Conservation (phyloP, 2,329 filamentous ascomycete genomes). For the Pyrenophora graminea region DNA sequence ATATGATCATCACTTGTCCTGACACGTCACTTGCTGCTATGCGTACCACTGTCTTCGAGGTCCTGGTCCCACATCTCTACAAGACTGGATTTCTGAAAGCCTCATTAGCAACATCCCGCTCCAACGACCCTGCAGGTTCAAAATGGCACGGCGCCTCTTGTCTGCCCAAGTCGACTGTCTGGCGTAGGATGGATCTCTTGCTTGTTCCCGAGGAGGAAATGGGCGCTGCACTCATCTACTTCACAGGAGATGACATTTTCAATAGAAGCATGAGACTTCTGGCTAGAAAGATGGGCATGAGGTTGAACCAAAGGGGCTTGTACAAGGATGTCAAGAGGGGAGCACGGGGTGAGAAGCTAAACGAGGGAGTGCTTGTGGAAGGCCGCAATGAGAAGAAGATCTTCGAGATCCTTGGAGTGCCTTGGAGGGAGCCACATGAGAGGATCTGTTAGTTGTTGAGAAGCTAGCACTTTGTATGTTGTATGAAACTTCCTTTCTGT, state of each 20-base stretch:
- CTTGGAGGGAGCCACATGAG: slow-evolving; percentile 67
- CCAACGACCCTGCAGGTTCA: slow-evolving; percentile 58
- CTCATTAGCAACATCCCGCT: slow-evolving; percentile 64
- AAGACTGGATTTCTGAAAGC: slow-evolving; percentile 68
- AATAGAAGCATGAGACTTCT: slow-evolving; percentile 83
- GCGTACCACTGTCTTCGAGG: slow-evolving; percentile 63
- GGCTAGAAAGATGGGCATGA: slow-evolving; percentile 79
- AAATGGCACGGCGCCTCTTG: slow-evolving; percentile 90
- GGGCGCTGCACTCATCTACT: slow-evolving; percentile 89
- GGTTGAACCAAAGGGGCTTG: slow-evolving; percentile 81
- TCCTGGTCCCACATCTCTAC: slow-evolving; percentile 66
- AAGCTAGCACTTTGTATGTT: too few species aligned
- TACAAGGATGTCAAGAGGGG: slow-evolving; percentile 72
- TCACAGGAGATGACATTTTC: slow-evolving; percentile 94
- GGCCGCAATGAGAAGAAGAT: slow-evolving; percentile 76
- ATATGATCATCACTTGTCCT: slow-evolving; percentile 77
- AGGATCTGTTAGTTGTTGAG: slow-evolving; percentile 29
- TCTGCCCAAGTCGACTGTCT: slow-evolving; percentile 62
- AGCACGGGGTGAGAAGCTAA: slow-evolving; percentile 61
- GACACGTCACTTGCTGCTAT: slow-evolving; percentile 61
- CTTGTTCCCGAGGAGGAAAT: slow-evolving; percentile 79
- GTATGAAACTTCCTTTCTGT: too few species aligned
- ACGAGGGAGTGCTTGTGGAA: slow-evolving; percentile 72
- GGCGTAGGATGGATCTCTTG: slow-evolving; percentile 84
- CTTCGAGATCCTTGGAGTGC: slow-evolving; percentile 80